Base-by-base conservation (phyloP, 2,329 filamentous ascomycete genomes). In the Herpotrichia juniperi region DNA sequence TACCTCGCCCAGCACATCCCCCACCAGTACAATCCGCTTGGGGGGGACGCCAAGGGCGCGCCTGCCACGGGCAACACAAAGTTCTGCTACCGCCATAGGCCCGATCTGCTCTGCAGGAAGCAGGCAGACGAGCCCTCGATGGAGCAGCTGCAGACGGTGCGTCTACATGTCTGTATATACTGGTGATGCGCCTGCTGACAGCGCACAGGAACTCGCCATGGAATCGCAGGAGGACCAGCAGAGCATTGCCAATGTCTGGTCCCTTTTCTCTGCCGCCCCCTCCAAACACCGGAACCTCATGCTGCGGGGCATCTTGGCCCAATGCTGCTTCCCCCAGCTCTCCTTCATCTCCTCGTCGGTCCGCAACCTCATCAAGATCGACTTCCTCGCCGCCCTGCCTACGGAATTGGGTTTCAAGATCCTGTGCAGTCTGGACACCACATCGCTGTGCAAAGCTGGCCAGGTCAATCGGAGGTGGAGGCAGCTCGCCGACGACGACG, bases 211-310 rank as follows among this genome's bases (percentile, higher is more conserved):
- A 74, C 85, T 97, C 46, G 89, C 93, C 63, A 87, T 84, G 42
- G 83, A 97, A 28, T 88, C 92, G 4, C 84, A 89, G 56, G 87
- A 85, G 59, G 94, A 99, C 72, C 92, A 96, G 75, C 91, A 97
- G 76, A 93, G 90, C 68, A 97, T 99, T 66, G 91, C 93, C 28
- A 93, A 97, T 67, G 93, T 97, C 50, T 99, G 94, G 94, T 96
- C 93, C 0, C 82, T 97, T 42, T 99, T 99, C 79, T 97, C 93
- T 0, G 94, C 94, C 32, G 93, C 94, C 0, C 94, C 94, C 0
- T 84, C 91, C 9, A 96, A 96, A 71, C 93, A 97, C 68, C 88
- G 94, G 62, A 93, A 96, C 58, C 83, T 99, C 53, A 97, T 99
- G 90, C 83, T 99, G 7, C 92, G 96, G 72, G 94, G 94, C 61